Percentiles rank a stretch among this genome's conserved stretches.
Conservation (phyloP, 2,329 filamentous ascomycete species). For the Bipolaris sorokiniana region DNA sequence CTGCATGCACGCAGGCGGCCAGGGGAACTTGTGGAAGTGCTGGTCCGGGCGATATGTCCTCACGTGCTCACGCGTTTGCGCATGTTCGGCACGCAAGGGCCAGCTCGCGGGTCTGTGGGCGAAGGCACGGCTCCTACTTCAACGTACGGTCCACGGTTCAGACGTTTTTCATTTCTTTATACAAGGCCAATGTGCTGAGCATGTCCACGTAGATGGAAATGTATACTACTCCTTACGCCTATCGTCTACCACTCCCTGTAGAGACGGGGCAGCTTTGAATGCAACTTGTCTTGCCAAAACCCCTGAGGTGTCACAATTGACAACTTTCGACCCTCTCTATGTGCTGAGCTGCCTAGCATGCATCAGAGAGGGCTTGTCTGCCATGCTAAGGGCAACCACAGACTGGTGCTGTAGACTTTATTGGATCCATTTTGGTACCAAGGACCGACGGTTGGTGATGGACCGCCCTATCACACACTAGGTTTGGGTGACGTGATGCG, state of each 20-base stretch:
- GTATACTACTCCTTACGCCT: too few species aligned
- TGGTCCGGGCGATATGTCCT: neutral
- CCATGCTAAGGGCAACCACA: neutral
- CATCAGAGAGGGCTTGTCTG: neutral
- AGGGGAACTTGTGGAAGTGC: neutral
- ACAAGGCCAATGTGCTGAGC: neutral
- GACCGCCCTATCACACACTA: slow-evolving; percentile 1
- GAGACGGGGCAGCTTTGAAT: neutral
- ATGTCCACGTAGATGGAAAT: neutral
- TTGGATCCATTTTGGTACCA: slow-evolving; percentile 2
- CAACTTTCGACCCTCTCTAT: neutral
- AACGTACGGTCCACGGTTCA: neutral
- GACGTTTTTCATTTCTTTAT: neutral
- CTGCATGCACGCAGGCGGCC: too few species aligned
- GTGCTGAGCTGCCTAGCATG: neutral
- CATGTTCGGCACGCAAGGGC: slow-evolving; percentile 5
- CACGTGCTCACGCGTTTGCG: slow-evolving; percentile 17
- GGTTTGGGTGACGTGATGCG: neutral
- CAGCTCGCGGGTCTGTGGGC: slow-evolving; percentile 4
- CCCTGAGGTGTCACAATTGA: neutral
- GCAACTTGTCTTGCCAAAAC: neutral
- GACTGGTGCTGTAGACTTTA: neutral
- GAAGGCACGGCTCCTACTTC: slow-evolving; percentile 4
- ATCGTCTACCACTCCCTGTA: too few species aligned
- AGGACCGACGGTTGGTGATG: neutral